These are phyloP conservation scores for Mycotypha africana DNA, from an alignment of 371 early-diverging fungal genomes.

Conservation along the genomic window DNA sequence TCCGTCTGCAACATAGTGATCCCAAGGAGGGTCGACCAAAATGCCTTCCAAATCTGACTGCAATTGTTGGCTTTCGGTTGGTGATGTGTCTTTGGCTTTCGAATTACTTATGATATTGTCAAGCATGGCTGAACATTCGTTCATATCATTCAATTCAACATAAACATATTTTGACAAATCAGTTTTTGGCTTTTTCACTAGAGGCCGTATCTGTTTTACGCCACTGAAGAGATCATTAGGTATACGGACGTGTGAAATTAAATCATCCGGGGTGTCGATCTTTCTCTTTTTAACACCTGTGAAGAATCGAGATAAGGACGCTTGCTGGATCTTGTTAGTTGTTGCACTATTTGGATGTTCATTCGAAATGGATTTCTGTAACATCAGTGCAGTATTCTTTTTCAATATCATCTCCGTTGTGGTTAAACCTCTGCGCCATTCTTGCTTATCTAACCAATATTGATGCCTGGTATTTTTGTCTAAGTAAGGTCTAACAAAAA, in stretches of 20 bases:
- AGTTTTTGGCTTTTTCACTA: background rate
- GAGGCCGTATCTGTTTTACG: constrained; percentile 29
- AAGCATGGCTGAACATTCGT: constrained; percentile 16
- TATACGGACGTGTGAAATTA: constrained; percentile 29
- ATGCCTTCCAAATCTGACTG: constrained; percentile 44
- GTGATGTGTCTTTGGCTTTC: background rate
- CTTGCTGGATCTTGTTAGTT: constrained; percentile 16
- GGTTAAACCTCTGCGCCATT: constrained; percentile 35
- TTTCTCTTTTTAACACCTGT: constrained; percentile 34
- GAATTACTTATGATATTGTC: constrained; percentile 10
- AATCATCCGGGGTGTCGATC: constrained; percentile 42
- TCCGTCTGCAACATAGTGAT: constrained; percentile 49
- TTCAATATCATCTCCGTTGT: constrained; percentile 32
- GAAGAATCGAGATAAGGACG: constrained; percentile 35
- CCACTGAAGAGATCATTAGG: constrained; percentile 40
- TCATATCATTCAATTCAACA: constrained; percentile 20
- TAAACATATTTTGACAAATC: constrained; percentile 4
- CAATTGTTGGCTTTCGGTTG: background rate
- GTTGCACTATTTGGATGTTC: background rate
- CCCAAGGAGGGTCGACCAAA: constrained; percentile 64
- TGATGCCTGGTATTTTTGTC: constrained; percentile 16
- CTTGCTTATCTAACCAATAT: constrained; percentile 30
- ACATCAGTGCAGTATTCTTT: constrained; percentile 1
- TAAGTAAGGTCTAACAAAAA: constrained; percentile 17
- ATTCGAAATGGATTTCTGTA: background rate